Percentiles rank a stretch among this genome's conserved stretches.
Evolutionary conservation across 305 asterid species (phyloP).

Genomic region (Rubia balearica): DNA sequence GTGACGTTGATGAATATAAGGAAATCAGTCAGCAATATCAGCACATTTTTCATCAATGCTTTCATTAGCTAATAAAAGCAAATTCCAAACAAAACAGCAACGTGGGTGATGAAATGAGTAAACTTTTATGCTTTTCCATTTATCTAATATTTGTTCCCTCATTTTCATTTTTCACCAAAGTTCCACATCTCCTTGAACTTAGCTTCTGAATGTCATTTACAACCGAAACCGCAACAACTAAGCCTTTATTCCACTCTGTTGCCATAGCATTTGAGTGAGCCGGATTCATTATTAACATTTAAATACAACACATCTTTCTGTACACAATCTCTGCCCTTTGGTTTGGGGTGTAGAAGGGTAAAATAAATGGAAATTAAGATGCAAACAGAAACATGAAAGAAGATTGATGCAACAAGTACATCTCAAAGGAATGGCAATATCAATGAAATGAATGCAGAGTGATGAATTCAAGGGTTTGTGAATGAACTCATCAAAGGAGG

Average conservation of each 20-base stretch:
- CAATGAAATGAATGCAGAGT: conserved; percentile 5
- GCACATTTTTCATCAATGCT: not conserved
- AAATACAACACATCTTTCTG: not conserved
- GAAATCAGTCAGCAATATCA: conserved; percentile 10
- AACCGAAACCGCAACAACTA: not conserved
- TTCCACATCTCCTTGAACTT: not conserved
- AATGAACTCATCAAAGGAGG: conserved; percentile 6
- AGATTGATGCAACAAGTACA: too few species aligned
- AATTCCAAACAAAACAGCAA: not conserved
- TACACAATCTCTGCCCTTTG: not conserved
- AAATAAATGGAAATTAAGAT: too few species aligned
- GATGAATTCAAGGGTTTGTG: not conserved
- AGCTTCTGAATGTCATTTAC: not conserved
- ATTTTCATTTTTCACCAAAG: too few species aligned
- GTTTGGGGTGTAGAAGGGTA: too few species aligned
- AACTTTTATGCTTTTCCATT: not conserved
- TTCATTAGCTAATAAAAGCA: not conserved
- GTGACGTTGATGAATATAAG: conserved; percentile 6
- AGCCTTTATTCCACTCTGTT: not conserved
- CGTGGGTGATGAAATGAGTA: not conserved
- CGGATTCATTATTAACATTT: not conserved
- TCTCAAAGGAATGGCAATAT: not conserved
- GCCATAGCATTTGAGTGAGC: not conserved
- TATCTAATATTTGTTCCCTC: not conserved
- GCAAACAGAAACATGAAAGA: too few species aligned